Conservation (phyloP, 108 stramenopile species). For the Aurantiochytrium sp. region DNA sequence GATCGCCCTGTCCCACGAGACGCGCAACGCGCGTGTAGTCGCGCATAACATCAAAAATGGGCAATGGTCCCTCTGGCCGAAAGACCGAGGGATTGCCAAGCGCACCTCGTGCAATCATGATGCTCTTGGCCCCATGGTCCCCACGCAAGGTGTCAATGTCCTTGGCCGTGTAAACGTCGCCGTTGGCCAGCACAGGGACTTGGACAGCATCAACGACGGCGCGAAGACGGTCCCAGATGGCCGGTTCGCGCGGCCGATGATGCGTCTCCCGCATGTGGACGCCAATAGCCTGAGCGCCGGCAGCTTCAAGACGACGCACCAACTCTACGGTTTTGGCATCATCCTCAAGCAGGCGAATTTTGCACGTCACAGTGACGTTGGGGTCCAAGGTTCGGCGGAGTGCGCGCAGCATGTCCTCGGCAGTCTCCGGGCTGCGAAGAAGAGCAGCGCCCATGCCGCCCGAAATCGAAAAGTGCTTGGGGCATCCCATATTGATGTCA, state of each 20-base stretch:
- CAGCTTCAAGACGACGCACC: conserved; percentile 60
- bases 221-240: neutral
- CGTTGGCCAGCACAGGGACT: neutral
- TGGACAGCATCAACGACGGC: neutral
- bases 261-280: conserved; percentile 58
- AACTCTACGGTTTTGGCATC: conserved; percentile 59
- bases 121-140: neutral
- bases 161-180: neutral
- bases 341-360: conserved; percentile 77
- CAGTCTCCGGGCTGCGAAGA: conserved; percentile 42
- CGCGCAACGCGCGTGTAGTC: neutral
- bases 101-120: neutral
- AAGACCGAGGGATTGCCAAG: neutral
- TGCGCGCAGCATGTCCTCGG: conserved; percentile 60
- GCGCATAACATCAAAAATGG: neutral
- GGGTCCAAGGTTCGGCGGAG: conserved; percentile 46
- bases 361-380: conserved; percentile 70
- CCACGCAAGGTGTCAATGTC: neutral
- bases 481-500: conserved; percentile 98
- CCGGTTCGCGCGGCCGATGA: conserved; percentile 1
- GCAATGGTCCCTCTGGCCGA: neutral
- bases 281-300: conserved; percentile 88
- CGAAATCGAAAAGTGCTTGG: conserved; percentile 72
- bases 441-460: conserved; percentile 91
- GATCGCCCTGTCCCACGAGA: neutral